Evolutionary conservation across 176 grass and related monocot species (phyloP).

Genomic region (Elaeis guineensis): DNA sequence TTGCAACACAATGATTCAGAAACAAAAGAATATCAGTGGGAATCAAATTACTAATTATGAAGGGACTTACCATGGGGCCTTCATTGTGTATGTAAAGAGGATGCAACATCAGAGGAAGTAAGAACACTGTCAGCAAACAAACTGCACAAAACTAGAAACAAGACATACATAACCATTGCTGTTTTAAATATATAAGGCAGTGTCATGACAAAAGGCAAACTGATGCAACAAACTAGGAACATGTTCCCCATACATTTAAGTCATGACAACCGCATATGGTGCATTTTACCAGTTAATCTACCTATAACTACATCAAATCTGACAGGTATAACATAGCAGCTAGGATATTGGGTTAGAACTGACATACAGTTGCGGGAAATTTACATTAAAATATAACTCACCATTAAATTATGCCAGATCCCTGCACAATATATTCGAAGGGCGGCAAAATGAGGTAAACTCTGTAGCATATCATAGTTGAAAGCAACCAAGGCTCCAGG

Average conservation of each 20-base stretch:
- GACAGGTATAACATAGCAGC: too few species aligned
- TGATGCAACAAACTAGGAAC: too few species aligned
- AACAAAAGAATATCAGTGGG: constrained; percentile 3
- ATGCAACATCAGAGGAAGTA: constrained; percentile 57
- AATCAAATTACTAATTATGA: constrained; percentile 19
- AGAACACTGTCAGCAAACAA: constrained; percentile 45
- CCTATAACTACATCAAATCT: too few species aligned
- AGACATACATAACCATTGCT: constrained; percentile 26
- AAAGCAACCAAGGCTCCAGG: constrained; percentile 90
- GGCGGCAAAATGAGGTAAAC: constrained; percentile 39
- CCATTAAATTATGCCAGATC: constrained; percentile 87
- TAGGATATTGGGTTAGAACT: too few species aligned
- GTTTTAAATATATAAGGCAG: neutral
- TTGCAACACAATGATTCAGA: constrained; percentile 23
- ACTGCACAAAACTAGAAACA: constrained; percentile 69
- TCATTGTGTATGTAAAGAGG: constrained; percentile 59
- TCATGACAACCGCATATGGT: too few species aligned
- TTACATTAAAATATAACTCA: constrained; percentile 26
- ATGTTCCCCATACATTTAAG: too few species aligned
- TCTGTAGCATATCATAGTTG: constrained; percentile 56
- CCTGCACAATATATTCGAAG: constrained; percentile 90
- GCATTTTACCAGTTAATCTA: too few species aligned
- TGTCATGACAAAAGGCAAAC: too few species aligned
- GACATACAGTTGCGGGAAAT: neutral
- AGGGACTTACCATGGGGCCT: constrained; percentile 68